phyloP scores from a whole-genome alignment of 2,329 filamentous ascomycete genomes.

The Colletotrichum higginsianum region DNA sequence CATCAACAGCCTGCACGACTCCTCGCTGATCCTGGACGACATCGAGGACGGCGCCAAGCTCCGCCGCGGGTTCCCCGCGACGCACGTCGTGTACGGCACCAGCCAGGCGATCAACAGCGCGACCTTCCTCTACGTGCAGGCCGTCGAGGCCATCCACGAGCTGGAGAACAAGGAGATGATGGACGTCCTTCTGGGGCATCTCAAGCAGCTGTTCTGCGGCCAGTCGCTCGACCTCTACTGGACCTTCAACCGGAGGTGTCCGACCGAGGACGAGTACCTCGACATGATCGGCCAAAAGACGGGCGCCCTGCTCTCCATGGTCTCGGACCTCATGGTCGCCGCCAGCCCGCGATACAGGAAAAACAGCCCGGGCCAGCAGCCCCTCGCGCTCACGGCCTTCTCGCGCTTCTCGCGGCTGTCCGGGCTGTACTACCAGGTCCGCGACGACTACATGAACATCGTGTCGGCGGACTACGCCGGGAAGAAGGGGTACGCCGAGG shows the following conservation, averaged over 20 bases:
- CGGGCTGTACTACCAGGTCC: constrained; percentile 89
- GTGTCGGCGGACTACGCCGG: constrained; percentile 79
- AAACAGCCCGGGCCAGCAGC: background rate
- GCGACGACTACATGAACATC: constrained; percentile 94
- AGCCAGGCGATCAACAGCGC: constrained; percentile 91
- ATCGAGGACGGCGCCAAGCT: constrained; percentile 86
- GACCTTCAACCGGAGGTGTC: constrained; percentile 86
- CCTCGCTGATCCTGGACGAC: constrained; percentile 72
- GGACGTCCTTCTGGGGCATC: background rate
- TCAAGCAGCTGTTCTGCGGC: constrained; percentile 75
- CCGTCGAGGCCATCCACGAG: constrained; percentile 79
- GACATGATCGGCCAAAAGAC: constrained; percentile 86
- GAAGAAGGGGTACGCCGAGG: constrained; percentile 95
- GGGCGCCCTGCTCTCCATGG: constrained; percentile 77
- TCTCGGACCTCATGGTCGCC: constrained; percentile 1
- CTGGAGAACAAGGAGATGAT: constrained; percentile 74
- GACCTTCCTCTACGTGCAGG: constrained; percentile 89
- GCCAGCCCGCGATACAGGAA: background rate
- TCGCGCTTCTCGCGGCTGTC: constrained; percentile 1
- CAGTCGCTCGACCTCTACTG: constrained; percentile 94
- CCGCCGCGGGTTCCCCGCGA: constrained; percentile 84
- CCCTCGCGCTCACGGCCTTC: background rate
- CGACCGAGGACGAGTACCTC: constrained; percentile 89
- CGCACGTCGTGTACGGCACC: constrained; percentile 86
- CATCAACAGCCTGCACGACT: constrained; percentile 1